Evolutionary conservation across 164 flowering plant genomes (phyloP), one percentile per base, ranked within the genome.

Genomic region (Chimonanthus praecox): DNA sequence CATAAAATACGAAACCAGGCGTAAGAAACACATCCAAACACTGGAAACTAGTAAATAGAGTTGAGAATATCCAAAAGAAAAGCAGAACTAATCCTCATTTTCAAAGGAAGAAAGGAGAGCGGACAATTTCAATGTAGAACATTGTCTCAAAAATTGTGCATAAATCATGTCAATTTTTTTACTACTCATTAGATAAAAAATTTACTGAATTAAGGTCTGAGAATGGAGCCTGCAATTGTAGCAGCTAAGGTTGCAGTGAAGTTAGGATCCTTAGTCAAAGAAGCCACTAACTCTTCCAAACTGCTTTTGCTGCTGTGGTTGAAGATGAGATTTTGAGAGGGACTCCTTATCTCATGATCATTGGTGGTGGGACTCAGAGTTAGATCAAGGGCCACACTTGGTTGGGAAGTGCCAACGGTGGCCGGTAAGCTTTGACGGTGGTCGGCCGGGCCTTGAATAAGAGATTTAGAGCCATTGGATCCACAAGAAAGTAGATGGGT

Each of bases 201-300:
- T 20, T 33, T 33, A 33, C 33, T 33, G 33, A 33, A 33, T 33
- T 33, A 33, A 1, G 33, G 33, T 33, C 33, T 33, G 33, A 33
- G 33, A 33, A 68, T 48, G 58, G 66, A 45, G 7, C 21, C 13
- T 58, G 49, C 47, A 10, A 90, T 81, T 49, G 91, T 92, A 1
- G 87, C 85, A 1, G 89, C 94, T 4, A 90, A 75, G 2, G 90
- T 86, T 46, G 86, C 77, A 6, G 87, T 84, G 82, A 90, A 90
- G 47, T 80, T 85, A 51, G 91, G 89, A 79, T 89, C 89, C 71
- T 77, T 89, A 0, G 88, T 86, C 81, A 90, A 75, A 6, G 89
- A 82, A 67, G 88, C 82, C 48, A 88, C 92, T 87, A 85, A 86
- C 50, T 90, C 82, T 66, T 87, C 87, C 66, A 88, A 9, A 6